A percentile compares a stretch with the other conserved stretches of the same genome.
Conservation (phyloP, 2,329 filamentous ascomycete genomes). For the Alternaria triticimaculans region DNA sequence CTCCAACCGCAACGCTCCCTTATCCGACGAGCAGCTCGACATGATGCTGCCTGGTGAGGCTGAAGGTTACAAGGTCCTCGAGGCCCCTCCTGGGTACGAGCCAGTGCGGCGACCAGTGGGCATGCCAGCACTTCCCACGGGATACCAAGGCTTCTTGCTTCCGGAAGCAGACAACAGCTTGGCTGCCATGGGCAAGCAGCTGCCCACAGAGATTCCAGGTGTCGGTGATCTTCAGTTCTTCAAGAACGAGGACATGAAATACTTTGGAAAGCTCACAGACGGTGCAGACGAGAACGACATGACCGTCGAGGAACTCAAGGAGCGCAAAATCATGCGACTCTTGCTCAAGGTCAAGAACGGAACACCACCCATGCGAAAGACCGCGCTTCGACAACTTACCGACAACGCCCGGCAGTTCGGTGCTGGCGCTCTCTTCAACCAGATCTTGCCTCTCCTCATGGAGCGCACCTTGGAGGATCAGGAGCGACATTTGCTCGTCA, state of each 20-base stretch:
- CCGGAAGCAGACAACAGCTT: conserved; percentile 89
- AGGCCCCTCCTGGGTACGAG: conserved; percentile 89
- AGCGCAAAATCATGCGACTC: conserved; percentile 97
- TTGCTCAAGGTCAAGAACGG: conserved; percentile 99
- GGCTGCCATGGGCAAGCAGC: conserved; percentile 78
- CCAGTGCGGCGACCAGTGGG: conserved; percentile 75
- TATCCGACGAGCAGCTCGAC: conserved; percentile 95
- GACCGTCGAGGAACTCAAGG: conserved; percentile 94
- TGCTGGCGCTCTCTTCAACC: conserved; percentile 91
- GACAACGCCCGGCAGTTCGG: conserved; percentile 98
- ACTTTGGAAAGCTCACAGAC: conserved; percentile 97
- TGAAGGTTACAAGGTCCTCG: conserved; percentile 90
- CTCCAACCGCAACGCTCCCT: conserved; percentile 75
- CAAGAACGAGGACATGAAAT: conserved; percentile 98
- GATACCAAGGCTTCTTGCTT: conserved; percentile 88
- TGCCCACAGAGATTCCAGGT: conserved; percentile 94
- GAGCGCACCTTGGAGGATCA: conserved; percentile 98
- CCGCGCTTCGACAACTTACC: conserved; percentile 92
- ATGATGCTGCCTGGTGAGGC: conserved; percentile 85
- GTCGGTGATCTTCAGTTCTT: conserved; percentile 97
- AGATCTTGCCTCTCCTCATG: conserved; percentile 96
- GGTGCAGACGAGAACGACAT: conserved; percentile 89
- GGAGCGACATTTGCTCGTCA: conserved; percentile 96
- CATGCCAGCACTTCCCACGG: conserved; percentile 76
- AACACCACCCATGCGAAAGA: conserved; percentile 98